Evolutionary conservation across 2,329 filamentous ascomycete species (phyloP).

Genomic region (Gnomoniopsis smithogilvyi): DNA sequence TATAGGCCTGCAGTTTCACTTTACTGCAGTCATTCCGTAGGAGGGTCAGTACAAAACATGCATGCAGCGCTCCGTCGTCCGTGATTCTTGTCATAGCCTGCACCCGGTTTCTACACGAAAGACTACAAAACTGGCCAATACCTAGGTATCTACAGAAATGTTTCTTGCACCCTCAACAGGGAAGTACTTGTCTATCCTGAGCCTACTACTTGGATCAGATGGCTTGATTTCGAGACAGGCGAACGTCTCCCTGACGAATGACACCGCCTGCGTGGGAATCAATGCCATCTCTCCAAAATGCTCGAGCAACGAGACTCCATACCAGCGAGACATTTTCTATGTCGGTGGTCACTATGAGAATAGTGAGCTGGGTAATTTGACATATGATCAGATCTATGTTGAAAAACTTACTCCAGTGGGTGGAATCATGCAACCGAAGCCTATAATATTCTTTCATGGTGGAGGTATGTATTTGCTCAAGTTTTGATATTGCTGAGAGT

Average conservation of each 20-base stretch:
- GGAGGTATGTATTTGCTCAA: conserved; percentile 22
- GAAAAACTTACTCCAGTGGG: conserved; percentile 27
- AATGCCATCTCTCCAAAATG: not conserved
- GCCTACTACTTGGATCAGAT: too few relatives aligned
- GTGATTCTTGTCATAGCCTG: too few relatives aligned
- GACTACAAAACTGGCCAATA: too few relatives aligned
- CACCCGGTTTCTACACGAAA: too few relatives aligned
- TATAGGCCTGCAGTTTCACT: too few relatives aligned
- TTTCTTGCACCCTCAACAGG: too few relatives aligned
- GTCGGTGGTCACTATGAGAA: conserved; percentile 2
- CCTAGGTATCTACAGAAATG: too few relatives aligned
- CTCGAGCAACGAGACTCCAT: not conserved
- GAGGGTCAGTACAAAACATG: too few relatives aligned
- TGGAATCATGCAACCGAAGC: conserved; percentile 20
- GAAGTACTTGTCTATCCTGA: too few relatives aligned
- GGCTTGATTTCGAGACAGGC: too few relatives aligned
- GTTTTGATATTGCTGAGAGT: not conserved
- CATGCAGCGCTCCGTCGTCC: too few relatives aligned
- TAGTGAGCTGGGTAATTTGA: conserved; percentile 18
- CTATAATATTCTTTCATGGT: conserved; percentile 30
- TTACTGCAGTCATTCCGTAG: too few relatives aligned
- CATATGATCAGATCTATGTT: conserved; percentile 27
- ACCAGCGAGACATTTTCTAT: not conserved
- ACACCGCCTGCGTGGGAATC: not conserved
- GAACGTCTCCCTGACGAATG: not conserved